Conservation (phyloP, 805 yeast species). For the Candida tammaniensis region DNA sequence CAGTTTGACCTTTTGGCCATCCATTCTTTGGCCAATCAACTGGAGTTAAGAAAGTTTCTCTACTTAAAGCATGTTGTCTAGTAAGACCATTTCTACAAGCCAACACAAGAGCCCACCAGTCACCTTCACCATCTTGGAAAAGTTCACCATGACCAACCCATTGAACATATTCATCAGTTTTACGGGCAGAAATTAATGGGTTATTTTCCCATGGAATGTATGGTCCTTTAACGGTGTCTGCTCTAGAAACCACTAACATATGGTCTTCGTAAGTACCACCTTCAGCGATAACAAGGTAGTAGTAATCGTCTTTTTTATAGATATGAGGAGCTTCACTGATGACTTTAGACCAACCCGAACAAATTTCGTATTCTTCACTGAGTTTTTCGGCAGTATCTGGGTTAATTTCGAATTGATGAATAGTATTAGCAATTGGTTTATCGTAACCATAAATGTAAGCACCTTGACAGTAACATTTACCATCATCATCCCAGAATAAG, state of each 20-base stretch:
- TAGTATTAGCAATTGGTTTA: conserved; percentile 6
- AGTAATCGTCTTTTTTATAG: conserved; percentile 6
- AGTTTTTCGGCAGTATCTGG: conserved; percentile 8
- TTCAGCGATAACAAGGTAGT: conserved; percentile 7
- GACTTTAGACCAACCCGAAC: conserved; percentile 7
- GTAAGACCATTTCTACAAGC: conserved; percentile 5
- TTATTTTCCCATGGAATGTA: conserved; percentile 5
- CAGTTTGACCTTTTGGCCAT: conserved; percentile 7
- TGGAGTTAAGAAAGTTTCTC: conserved; percentile 7
- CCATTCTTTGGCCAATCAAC: conserved; percentile 5
- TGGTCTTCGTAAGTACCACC: conserved; percentile 8
- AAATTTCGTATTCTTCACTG: conserved; percentile 6
- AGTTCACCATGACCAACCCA: conserved; percentile 9
- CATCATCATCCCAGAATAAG: conserved; percentile 6
- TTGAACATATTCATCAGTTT: conserved; percentile 8
- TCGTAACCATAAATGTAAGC: conserved; percentile 8
- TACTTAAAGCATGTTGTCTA: conserved; percentile 5
- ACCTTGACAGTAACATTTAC: conserved; percentile 8
- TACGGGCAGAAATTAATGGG: conserved; percentile 5
- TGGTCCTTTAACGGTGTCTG: conserved; percentile 5
- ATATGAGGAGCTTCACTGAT: conserved; percentile 9
- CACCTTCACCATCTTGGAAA: conserved; percentile 5
- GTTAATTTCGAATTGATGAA: conserved; percentile 8
- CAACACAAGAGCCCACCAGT: conserved; percentile 7
- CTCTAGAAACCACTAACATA: conserved; percentile 8